Base-by-base conservation (phyloP, 2,329 filamentous ascomycete genomes). In the Rhynchosporium agropyri region DNA sequence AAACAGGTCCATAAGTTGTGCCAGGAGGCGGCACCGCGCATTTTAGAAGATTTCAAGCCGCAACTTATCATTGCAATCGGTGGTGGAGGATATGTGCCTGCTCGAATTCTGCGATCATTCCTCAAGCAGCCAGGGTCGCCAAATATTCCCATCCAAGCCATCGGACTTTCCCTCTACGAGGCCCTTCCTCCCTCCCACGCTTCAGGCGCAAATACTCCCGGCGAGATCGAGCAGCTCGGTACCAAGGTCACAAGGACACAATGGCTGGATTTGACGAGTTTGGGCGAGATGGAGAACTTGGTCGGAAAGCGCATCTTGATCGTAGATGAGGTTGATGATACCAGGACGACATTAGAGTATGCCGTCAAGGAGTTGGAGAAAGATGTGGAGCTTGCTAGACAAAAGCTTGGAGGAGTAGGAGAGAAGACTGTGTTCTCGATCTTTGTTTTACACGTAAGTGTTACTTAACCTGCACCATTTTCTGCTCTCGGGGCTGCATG, bases 131-230 rank as follows among this genome's bases (percentile, higher is more conserved):
- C 91, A 64, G 91, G 90, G 71, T 85, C 83, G 66, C 88, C 92
- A 78, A 99, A 99, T 81, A 99, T 99, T 74, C 94, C 95, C 70
- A 99, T 99, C 79, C 95, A 99, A 84, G 95, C 95, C 68, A 99
- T 99, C 77, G 95, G 95, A 55, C 89, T 99, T 68, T 98, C 94
- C 28, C 88, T 99, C 61, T 99, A 99, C 83, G 95, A 99, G 80
- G 84, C 87, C 67, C 89, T 98, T 54, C 76, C 82, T 64, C 73
- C 78, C 57, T 81, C 81, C 64, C 82, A 83, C 67, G 83, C 84
- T 63, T 80, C 80, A 58, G 79, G 81, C 62, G 77, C 78, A 63
- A 72, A 71, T 57, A 80, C 79, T 63, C 77, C 79, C 57, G 76
- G 76, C 60, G 70, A 72, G 13, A 59, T 72, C 28, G 95, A 99